phyloP scores from a whole-genome alignment of 345 rosid genomes.

The Boechera divaricarpa region DNA sequence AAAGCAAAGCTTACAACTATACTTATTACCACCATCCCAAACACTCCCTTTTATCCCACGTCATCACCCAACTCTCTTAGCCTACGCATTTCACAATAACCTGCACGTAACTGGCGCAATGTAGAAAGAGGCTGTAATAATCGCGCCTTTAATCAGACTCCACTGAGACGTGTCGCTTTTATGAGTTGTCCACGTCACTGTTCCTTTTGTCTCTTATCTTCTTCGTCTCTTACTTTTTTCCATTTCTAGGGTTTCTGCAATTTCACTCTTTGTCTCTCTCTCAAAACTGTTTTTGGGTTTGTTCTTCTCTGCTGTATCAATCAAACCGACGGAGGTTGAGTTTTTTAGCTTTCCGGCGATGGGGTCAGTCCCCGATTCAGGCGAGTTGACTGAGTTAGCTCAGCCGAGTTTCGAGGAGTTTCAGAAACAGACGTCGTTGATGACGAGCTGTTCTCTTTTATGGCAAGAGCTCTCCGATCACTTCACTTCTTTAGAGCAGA shows the following conservation, averaged over 20 bases:
- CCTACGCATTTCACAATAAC: conserved; percentile 39
- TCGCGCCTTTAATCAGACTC: conserved; percentile 44
- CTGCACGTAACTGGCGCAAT: conserved; percentile 47
- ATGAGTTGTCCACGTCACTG: conserved; percentile 55
- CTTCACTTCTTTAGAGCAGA: conserved; percentile 81
- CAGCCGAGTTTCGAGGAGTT: conserved; percentile 95
- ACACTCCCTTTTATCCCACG: conserved; percentile 38
- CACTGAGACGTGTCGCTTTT: conserved; percentile 54
- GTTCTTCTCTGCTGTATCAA: neutral
- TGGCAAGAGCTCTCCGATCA: conserved; percentile 99
- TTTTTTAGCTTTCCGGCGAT: conserved; percentile 44
- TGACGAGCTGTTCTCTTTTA: conserved; percentile 97
- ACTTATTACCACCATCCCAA: conserved; percentile 44
- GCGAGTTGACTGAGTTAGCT: conserved; percentile 76
- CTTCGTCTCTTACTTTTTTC: conserved; percentile 25
- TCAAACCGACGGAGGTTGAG: conserved; percentile 13
- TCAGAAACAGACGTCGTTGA: conserved; percentile 87
- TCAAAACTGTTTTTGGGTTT: conserved; percentile 11
- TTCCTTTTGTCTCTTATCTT: conserved; percentile 40
- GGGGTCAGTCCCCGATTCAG: conserved; percentile 99
- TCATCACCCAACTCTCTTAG: conserved; percentile 19
- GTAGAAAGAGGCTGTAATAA: conserved; percentile 31
- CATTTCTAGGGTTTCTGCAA: conserved; percentile 51
- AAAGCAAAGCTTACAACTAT: conserved; percentile 46
- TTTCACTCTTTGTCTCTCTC: conserved; percentile 28